A percentile compares a stretch with the other conserved stretches of the same genome.
Conservation (phyloP, 202 grass and related monocot genomes). For the Carex arenaria region DNA sequence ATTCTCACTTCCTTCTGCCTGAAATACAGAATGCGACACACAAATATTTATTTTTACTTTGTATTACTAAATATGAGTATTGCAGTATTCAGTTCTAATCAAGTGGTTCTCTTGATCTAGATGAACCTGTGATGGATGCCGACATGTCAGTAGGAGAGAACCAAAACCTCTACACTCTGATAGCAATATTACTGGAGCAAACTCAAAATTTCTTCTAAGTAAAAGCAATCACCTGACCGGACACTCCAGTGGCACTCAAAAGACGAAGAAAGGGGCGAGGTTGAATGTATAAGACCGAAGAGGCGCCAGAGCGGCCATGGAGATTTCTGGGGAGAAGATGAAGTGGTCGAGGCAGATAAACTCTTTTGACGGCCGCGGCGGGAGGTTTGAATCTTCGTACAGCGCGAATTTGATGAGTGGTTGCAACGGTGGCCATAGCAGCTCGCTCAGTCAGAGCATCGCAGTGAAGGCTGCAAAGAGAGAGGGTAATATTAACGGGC, state of each 20-base stretch:
- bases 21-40: neutral
- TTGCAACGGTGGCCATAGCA: neutral
- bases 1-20: slow-evolving; percentile 39
- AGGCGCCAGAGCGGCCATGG: neutral
- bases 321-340: neutral
- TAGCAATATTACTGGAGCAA: neutral
- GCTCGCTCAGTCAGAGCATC: too few species aligned
- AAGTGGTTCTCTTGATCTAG: neutral
- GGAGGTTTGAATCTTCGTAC: neutral
- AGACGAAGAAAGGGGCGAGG: neutral
- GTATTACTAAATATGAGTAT: neutral
- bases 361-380: neutral
- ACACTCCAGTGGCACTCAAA: slow-evolving; percentile 9
- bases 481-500: neutral
- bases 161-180: neutral
- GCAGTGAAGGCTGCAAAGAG: neutral
- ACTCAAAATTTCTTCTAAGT: neutral
- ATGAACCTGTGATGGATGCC: neutral
- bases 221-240: slow-evolving; percentile 19
- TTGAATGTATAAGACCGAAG: neutral
- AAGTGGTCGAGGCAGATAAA: neutral
- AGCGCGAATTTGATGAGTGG: neutral
- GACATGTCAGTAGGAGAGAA: neutral
- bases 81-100: neutral
- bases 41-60: neutral